Conservation (phyloP, 2,329 filamentous ascomycete species). For the Sclerotinia spermophila region DNA sequence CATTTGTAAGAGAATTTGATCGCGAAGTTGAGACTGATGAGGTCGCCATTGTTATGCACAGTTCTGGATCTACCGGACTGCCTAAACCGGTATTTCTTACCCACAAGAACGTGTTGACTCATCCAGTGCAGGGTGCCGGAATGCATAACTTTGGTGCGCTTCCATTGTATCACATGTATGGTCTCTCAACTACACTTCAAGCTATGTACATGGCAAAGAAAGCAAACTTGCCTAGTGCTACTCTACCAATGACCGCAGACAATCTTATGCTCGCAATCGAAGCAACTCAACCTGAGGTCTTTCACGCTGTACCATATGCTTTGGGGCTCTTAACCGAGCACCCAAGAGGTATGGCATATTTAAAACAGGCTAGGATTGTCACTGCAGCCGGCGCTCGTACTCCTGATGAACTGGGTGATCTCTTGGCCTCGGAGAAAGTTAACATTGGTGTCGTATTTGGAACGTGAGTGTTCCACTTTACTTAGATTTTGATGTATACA, state of each 20-base stretch:
- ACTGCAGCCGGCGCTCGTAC: constrained; percentile 56
- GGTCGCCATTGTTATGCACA: constrained; percentile 28
- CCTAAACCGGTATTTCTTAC: constrained; percentile 61
- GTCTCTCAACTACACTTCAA: constrained; percentile 51
- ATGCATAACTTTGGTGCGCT: constrained; percentile 50
- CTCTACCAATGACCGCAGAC: constrained; percentile 51
- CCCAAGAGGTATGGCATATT: constrained; percentile 48
- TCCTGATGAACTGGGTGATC: constrained; percentile 55
- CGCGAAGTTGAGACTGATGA: constrained; percentile 18
- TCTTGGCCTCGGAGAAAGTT: constrained; percentile 49
- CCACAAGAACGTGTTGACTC: constrained; percentile 47
- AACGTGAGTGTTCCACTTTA: constrained; percentile 24
- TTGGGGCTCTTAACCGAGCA: constrained; percentile 60
- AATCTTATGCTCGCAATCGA: constrained; percentile 45
- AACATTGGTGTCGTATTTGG: constrained; percentile 55
- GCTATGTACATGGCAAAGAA: constrained; percentile 49
- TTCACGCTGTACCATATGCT: constrained; percentile 48
- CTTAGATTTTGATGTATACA: not conserved
- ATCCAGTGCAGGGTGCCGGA: constrained; percentile 38
- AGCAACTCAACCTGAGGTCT: constrained; percentile 42
- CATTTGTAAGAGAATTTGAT: constrained; percentile 16
- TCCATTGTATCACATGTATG: constrained; percentile 59
- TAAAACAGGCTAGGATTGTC: constrained; percentile 48
- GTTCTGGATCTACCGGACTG: constrained; percentile 52
- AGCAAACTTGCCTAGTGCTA: constrained; percentile 52